Evolutionary conservation across 129 eudicot genomes (phyloP), one percentile per base, ranked within the genome.

Genomic region (Chrysanthemum seticuspe): DNA sequence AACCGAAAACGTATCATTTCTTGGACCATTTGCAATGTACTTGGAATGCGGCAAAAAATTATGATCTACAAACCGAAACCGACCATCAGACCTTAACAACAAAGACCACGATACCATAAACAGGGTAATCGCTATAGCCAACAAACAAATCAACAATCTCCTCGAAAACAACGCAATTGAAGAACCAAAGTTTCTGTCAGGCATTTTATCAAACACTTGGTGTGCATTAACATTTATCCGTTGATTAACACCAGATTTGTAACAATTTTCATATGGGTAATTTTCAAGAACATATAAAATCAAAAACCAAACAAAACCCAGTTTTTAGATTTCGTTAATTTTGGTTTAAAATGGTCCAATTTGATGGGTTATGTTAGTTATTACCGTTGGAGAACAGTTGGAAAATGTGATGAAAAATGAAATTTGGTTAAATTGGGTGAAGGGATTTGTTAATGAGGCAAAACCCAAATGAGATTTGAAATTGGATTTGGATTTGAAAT

Each of bases 101-200:
- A 81, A 75, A 61, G 85, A 73, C 87, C 86, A 86, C 13, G 97
- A 92, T 15, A 79, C 34, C 60, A 92, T 40, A 72, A 92, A 85
- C 53, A 88, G 70, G 34, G 76, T 21, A 56, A 90, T 80, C 54
- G 86, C 86, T 1, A 79, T 13, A n/a, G 73, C 71, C 14, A 91
- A 85, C 70, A 86, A 80, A 68, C 78, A 76, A 40, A 86, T 68
- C 77, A 88, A 81, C 12, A 89, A 81, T 77, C 78, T 92, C 70
- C 78, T 81, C 40, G 86, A 68, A 14, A 80, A 64, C 55, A 78
- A 54, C 74, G 45, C 45, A 6, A 40, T 40, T 10, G 58, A 75
- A 31, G 71, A 65, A 55, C 77, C 73, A 63, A 58, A 69, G 70
- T 61, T 74, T 80, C 84, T 80, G 12, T 80, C 86, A n/a, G 78